Conservation (phyloP, 202 grass and related monocot genomes). For the Setaria italica region DNA sequence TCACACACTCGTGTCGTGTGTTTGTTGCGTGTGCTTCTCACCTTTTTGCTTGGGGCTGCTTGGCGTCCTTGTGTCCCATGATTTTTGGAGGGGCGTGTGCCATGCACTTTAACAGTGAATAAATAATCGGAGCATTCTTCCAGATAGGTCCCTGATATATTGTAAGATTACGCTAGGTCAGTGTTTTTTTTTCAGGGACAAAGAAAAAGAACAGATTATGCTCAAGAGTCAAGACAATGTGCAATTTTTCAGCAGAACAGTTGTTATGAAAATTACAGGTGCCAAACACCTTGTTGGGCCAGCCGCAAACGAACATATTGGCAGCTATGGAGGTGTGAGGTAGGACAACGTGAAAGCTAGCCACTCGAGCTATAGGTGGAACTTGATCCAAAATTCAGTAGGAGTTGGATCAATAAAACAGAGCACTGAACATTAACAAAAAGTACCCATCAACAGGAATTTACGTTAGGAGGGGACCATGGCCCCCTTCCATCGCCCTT, state of each 20-base stretch:
- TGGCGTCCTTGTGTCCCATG: not conserved
- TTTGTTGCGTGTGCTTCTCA: constrained; percentile 5
- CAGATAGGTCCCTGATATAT: accelerated
- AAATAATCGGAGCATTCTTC: constrained; percentile 6
- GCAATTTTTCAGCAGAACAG: not conserved
- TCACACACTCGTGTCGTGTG: not conserved
- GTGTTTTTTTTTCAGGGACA: too few relatives aligned
- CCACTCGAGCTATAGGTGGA: too few relatives aligned
- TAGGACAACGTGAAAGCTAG: too few relatives aligned
- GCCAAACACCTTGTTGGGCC: not conserved
- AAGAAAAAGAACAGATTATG: not conserved
- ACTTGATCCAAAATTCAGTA: too few relatives aligned
- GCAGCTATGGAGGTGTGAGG: not conserved
- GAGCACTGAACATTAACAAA: too few relatives aligned
- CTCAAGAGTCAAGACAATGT: not conserved
- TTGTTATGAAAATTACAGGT: constrained; percentile 2
- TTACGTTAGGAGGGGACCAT: too few relatives aligned
- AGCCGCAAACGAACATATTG: not conserved
- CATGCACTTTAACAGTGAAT: constrained; percentile 4
- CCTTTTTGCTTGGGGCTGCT: constrained; percentile 22
- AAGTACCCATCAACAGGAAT: too few relatives aligned
- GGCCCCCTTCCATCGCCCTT: too few relatives aligned
- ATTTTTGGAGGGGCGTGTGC: constrained; percentile 49
- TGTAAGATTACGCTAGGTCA: not conserved
- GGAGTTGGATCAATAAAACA: too few relatives aligned